phyloP scores from a whole-genome alignment of 768 basidiomycete genomes.

The Mycena rebaudengoi region DNA sequence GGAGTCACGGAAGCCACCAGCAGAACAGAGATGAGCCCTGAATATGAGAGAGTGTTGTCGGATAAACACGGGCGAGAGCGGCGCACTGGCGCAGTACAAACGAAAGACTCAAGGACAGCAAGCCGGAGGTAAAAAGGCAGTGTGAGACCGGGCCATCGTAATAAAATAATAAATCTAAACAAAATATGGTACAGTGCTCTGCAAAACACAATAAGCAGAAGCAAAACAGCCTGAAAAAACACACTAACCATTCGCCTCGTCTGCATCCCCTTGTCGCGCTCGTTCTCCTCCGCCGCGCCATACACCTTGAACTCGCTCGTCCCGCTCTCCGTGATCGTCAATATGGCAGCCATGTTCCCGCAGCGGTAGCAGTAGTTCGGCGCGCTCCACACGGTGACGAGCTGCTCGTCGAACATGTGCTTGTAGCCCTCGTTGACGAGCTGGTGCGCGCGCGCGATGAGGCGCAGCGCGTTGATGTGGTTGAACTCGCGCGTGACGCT shows the following conservation, averaged over 20 bases:
- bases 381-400: conserved; percentile 94
- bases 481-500: conserved; percentile 94
- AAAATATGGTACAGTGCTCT: conserved; percentile 67
- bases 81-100: no score
- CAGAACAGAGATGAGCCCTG: no score
- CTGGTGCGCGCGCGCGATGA: conserved; percentile 96
- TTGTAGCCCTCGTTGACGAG: conserved; percentile 97
- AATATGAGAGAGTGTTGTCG: no score
- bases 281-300: conserved; percentile 89
- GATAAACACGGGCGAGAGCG: no score
- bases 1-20: no score
- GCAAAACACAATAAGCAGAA: neutral
- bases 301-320: conserved; percentile 81
- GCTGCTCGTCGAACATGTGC: conserved; percentile 93
- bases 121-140: no score
- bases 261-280: conserved; percentile 82
- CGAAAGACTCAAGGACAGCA: no score
- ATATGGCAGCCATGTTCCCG: conserved; percentile 91
- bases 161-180: conserved; percentile 41
- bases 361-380: conserved; percentile 87
- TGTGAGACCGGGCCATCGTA: no score
- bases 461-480: conserved; percentile 84
- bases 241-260: conserved; percentile 73
- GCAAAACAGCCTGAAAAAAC: neutral
- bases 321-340: conserved; percentile 80